phyloP scores from a whole-genome alignment of 495 filamentous ascomycete species.

The Coniosporium apollinis region DNA sequence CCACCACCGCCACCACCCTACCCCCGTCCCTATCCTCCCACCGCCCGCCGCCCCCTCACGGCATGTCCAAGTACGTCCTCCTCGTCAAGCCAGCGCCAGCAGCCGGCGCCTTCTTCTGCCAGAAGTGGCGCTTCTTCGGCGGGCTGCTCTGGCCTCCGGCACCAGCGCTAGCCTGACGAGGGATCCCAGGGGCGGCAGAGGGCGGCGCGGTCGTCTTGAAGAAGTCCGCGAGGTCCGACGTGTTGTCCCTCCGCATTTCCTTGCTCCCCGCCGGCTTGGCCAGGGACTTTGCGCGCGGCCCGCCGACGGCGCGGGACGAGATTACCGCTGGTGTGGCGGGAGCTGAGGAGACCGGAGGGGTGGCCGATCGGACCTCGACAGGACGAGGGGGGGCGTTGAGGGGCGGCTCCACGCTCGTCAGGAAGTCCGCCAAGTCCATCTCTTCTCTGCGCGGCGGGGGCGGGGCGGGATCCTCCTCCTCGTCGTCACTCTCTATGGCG shows the following conservation, averaged over 20 bases:
- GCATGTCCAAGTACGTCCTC: not conserved
- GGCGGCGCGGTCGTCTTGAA: not conserved
- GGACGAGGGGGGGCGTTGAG: conserved; percentile 30
- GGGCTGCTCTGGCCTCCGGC: not conserved
- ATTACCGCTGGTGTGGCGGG: not conserved
- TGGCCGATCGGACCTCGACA: not conserved
- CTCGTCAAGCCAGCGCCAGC: no score
- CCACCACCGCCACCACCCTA: no score
- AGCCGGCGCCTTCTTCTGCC: no score
- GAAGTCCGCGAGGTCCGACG: not conserved
- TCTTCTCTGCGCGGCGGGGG: conserved; percentile 34
- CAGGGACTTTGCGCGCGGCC: not conserved
- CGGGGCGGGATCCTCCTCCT: conserved; percentile 41
- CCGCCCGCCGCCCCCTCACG: not conserved
- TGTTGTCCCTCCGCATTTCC: no score
- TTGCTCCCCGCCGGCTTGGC: not conserved
- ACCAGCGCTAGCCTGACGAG: not conserved
- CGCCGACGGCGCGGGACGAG: not conserved
- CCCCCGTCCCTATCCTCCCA: no score
- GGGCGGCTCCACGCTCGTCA: conserved; percentile 68
- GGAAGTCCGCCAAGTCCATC: conserved; percentile 78
- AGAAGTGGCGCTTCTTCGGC: conserved; percentile 1
- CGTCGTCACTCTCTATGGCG: conserved; percentile 72
- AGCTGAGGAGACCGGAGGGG: not conserved
- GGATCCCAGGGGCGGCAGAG: not conserved